Conservation (phyloP, 2,329 filamentous ascomycete genomes). For the Aureobasidium lini region DNA sequence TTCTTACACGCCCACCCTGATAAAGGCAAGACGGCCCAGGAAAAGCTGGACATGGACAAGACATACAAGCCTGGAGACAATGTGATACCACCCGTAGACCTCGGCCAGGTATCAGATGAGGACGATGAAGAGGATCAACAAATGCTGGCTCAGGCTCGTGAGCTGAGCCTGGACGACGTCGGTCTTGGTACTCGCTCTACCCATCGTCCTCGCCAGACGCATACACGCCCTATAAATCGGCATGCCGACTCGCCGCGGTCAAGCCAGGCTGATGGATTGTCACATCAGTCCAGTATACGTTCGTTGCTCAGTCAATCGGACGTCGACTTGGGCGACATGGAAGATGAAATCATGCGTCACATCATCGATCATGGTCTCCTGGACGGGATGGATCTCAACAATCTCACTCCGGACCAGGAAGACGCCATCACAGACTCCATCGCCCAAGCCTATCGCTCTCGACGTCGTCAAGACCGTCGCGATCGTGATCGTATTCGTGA, state of each 20-base stretch:
- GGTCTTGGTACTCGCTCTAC: slow-evolving; percentile 24
- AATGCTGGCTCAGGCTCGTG: slow-evolving; percentile 62
- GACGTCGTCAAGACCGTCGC: slow-evolving; percentile 34
- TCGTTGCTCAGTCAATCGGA: slow-evolving; percentile 77
- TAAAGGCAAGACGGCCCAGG: slow-evolving; percentile 59
- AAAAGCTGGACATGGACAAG: slow-evolving; percentile 67
- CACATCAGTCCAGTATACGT: slow-evolving; percentile 77
- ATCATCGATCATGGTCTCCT: slow-evolving; percentile 81
- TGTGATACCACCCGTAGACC: slow-evolving; percentile 58
- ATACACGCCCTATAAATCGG: neutral
- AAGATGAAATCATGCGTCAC: slow-evolving; percentile 81
- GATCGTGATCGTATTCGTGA: slow-evolving; percentile 29
- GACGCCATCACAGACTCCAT: slow-evolving; percentile 88
- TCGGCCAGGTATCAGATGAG: slow-evolving; percentile 51
- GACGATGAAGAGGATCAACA: slow-evolving; percentile 43
- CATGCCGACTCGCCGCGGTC: neutral
- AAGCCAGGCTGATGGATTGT: neutral
- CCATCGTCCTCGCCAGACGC: neutral
- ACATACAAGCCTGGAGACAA: slow-evolving; percentile 77
- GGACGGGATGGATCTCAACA: slow-evolving; percentile 82
- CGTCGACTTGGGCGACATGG: slow-evolving; percentile 69
- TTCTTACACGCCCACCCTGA: slow-evolving; percentile 73
- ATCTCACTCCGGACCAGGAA: slow-evolving; percentile 74
- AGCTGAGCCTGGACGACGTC: slow-evolving; percentile 64
- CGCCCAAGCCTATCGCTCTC: slow-evolving; percentile 74